These are phyloP conservation scores for Akanthomyces uredinophilus DNA, from an alignment of 2,329 filamentous ascomycete genomes.

Conservation along the genomic window DNA sequence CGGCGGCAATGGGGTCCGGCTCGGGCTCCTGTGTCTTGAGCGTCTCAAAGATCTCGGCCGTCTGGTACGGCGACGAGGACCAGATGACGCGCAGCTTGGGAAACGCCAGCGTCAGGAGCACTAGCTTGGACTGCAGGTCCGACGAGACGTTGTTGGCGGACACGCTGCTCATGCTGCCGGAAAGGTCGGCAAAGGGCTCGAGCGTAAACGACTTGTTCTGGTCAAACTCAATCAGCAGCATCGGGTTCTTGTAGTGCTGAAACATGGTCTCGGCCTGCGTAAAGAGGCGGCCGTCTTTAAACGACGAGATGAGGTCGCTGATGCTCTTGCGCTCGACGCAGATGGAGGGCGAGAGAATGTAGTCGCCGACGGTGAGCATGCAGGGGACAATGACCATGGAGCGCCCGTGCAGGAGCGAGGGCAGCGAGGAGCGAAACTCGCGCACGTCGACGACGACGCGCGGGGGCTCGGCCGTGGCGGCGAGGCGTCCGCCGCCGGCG, in stretches of 20 bases:
- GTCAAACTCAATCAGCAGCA: conserved; percentile 96
- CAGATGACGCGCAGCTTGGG: conserved; percentile 87
- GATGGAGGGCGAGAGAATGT: conserved; percentile 84
- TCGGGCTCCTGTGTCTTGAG: conserved; percentile 87
- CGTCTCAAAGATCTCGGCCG: conserved; percentile 91
- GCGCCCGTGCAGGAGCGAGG: conserved; percentile 83
- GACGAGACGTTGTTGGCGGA: conserved; percentile 54
- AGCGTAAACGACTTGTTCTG: conserved; percentile 96
- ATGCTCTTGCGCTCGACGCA: conserved; percentile 94
- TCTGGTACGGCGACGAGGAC: conserved; percentile 90
- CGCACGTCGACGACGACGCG: conserved; percentile 92
- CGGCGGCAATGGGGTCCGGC: conserved; percentile 83
- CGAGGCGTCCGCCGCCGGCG: conserved; percentile 80
- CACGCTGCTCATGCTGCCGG: conserved; percentile 57
- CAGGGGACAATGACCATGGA: conserved; percentile 87
- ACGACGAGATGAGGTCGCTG: conserved; percentile 83
- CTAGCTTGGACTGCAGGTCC: conserved; percentile 86
- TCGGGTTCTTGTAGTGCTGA: conserved; percentile 79
- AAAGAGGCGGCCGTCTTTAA: conserved; percentile 87
- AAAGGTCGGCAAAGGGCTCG: conserved; percentile 68
- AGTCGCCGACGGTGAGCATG: conserved; percentile 94
- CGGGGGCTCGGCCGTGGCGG: conserved; percentile 79
- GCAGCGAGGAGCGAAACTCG: conserved; percentile 89
- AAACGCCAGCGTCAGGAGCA: conserved; percentile 87
- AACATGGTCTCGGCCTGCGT: conserved; percentile 93